Base-by-base conservation (phyloP, 805 yeast genomes). In the Komagataella phaffii region DNA sequence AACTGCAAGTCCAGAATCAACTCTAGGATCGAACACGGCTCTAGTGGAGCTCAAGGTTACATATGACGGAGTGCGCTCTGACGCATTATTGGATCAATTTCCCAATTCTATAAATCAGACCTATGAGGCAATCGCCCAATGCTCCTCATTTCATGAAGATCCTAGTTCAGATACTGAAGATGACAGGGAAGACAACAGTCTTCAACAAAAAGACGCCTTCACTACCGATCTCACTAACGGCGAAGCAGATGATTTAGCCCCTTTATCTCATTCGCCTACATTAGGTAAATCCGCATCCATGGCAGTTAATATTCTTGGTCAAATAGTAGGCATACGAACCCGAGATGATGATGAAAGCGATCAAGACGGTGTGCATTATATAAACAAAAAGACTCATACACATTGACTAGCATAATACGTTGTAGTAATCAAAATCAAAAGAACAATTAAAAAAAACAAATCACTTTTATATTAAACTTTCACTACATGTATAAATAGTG, bases 401-500 rank as follows among this genome's bases (percentile, higher is more conserved):
- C 17, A 17, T 10, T 17, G 12, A 17, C 18, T 14, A 19, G 14
- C 3, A 40, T 17, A 18, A 30, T 24, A 43, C 36, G n/a, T 44
- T 17, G 12, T 17, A 21, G n/a, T 43, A 53, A 46, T 30, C 36
- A 50, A 45, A 19, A 23, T 49, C 45, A 23, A 53, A 2, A 47
- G 49, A 17, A 46, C 53, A 46, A 43, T 53, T 53, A 50, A 61
- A 54, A 59, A 54, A 59, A 30, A 30, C 40, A 30, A 30, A 30
- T 50, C 89, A 30, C 40, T 30, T 30, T 30, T 30, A 30, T 30
- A 30, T 30, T 30, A 30, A 30, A 30, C 40, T 30, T 30, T 30
- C 40, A 30, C 40, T 30, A 30, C 40, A 30, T 30, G 14, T 81
- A 63, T 85, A 89, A 46, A 79, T 65, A 48, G 84, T 83, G 36